Evolutionary conservation across 371 early-diverging fungal genomes (phyloP), one percentile per base, ranked within the genome.

Genomic region (Mortierella sp.): DNA sequence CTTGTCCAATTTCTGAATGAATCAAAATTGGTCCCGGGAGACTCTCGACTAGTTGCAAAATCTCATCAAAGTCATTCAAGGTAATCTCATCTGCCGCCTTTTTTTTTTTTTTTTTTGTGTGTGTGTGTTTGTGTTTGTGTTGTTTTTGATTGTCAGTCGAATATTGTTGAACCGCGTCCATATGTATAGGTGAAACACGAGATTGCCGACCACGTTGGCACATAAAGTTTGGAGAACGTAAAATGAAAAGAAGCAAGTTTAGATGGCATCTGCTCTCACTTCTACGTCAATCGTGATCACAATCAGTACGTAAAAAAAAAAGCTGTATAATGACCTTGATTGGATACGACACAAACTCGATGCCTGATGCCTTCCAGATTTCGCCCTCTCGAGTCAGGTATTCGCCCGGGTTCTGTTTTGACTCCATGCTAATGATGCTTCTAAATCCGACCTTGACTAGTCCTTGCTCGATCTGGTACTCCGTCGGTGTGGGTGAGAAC

Each of bases 1-100:
- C 60, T 27, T 75, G 75, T 7, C 69, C 75, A 56, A 75, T 75
- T 11, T 75, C 75, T 17, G 75, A 75, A 32, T 75, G 75, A 34
- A 75, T 49, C 61, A 75, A 31, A 47, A 75, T 75, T n/a, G 75
- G 75, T 27, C 75, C 75, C 4, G 59, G 64, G 15, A 60, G 37
- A 3, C 59, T 60, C 53, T 75, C 75, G 53, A 75, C 63, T 51
- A 75, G 48, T 31, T 75, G 68, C 21, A 68, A 47, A 26, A 75
- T 56, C 37, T 68, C 75, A 4, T 75, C 75, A 49, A 75, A 75
- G 53, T 75, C 75, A 24, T 63, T 55, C 8, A 75, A 31, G 12
- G 46, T 30, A 50, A 75, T 68, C 48, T 75, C 75, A 56, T 68
- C 75, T 14, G 68, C 68, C 12, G 63, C 60, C 72, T 72, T 30